Base-by-base conservation (phyloP, 2,329 filamentous ascomycete genomes). In the Torrubiella hemipterigena region DNA sequence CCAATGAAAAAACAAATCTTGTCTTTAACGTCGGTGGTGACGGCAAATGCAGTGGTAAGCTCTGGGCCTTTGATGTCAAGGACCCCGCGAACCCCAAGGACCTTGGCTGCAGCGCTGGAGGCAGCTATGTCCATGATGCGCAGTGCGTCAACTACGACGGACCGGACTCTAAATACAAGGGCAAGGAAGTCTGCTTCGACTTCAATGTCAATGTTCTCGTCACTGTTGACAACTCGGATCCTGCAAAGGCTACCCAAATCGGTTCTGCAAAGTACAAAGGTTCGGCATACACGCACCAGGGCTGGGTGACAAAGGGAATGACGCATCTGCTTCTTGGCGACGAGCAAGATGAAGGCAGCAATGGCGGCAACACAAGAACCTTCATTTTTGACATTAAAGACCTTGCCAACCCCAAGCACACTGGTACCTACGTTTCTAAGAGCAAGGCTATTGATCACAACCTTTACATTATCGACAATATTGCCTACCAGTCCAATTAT, bases 271-370 rank as follows among this genome's bases (percentile, higher is more conserved):
- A 59, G 0, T 73, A 73, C 48, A 58, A 63, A 9, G 69, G 69
- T 26, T 64, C 63, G 17, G 47, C 59, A 13, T 72, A 72, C 53
- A 69, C 66, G 2, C 68, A 73, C 46, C 68, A 73, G 44, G 69
- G 69, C 33, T 64, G 60, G 52, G 55, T 65, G 29, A 54, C 65
- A 41, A 47, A 49, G n/a, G 43, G 54, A 30, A 57, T 45, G 47
- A 50, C 57, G 28, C 62, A 62, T 40, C 50, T 50, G 27, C 55
- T 70, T 13, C 50, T 70, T 11, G 65, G 70, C 41, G 66, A 70
- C 40, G 67, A 70, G 44, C 55, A 62, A 16, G 67, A 72, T 42
- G 67, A 72, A 47, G 44, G 51, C 19, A 47, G 61, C n/a, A 41
- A 43, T 13, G 50, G 51, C 9, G 57, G 56, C 7, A 57, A 49